These are phyloP conservation scores for Aspergillus tamarii DNA, from an alignment of 2,329 filamentous ascomycete genomes.

Conservation along the genomic window DNA sequence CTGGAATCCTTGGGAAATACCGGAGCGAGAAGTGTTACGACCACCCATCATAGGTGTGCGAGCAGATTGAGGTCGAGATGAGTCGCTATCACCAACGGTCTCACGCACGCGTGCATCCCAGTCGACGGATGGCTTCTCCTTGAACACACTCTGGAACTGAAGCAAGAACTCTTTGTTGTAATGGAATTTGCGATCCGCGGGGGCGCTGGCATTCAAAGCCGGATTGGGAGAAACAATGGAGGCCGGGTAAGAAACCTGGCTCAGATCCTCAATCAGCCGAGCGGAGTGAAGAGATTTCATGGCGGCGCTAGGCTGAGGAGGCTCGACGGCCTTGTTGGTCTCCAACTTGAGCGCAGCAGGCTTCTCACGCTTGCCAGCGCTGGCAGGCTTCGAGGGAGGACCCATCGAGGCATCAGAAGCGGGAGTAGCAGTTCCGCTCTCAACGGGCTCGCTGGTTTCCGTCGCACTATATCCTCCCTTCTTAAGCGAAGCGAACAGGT, in stretches of 20 bases:
- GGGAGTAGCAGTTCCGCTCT: constrained; percentile 51
- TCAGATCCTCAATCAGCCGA: constrained; percentile 80
- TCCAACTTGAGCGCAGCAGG: constrained; percentile 87
- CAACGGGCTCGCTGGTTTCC: constrained; percentile 44
- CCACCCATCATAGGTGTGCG: constrained; percentile 53
- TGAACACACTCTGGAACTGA: constrained; percentile 95
- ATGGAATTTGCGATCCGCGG: constrained; percentile 79
- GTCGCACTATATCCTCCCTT: constrained; percentile 42
- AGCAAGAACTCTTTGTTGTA: constrained; percentile 95
- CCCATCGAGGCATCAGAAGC: constrained; percentile 51
- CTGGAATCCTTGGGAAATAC: constrained; percentile 54
- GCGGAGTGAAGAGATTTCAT: constrained; percentile 92
- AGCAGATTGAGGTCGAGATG: constrained; percentile 64
- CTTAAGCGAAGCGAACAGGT: constrained; percentile 49
- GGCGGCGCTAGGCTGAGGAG: constrained; percentile 88
- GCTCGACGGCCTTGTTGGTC: constrained; percentile 83
- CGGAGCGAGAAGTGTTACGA: constrained; percentile 57
- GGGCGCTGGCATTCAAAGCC: constrained; percentile 75
- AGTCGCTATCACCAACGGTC: constrained; percentile 74
- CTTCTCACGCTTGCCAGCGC: constrained; percentile 70
- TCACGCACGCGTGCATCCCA: constrained; percentile 89
- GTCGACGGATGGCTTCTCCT: constrained; percentile 91
- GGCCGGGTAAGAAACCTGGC: constrained; percentile 77
- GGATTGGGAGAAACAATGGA: constrained; percentile 90
- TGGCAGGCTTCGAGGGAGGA: constrained; percentile 57